Evolutionary conservation across 768 basidiomycete species (phyloP).

Genomic region (Mycena leptocephala): DNA sequence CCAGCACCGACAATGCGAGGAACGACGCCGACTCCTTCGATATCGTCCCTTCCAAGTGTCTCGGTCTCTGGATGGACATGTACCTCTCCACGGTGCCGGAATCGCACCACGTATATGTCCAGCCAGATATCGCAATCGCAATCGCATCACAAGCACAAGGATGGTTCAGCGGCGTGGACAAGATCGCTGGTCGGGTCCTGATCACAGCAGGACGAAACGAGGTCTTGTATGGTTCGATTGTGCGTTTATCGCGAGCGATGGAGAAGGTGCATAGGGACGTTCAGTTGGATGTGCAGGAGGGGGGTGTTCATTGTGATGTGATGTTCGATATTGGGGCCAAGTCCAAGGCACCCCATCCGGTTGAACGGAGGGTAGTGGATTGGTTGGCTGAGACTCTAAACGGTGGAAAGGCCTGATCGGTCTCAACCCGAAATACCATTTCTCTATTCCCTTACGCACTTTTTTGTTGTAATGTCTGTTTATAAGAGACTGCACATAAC

Average conservation of each 20-base stretch:
- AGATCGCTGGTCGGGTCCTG: background rate
- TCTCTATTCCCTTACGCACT: no score
- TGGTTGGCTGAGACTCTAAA: slow-evolving; percentile 22
- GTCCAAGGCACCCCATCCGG: slow-evolving; percentile 6
- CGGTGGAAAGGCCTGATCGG: no score
- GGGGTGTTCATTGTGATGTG: slow-evolving; percentile 18
- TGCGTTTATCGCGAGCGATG: background rate
- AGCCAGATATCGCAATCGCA: background rate
- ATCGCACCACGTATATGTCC: slow-evolving; percentile 4
- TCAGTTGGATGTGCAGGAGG: slow-evolving; percentile 10
- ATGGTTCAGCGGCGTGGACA: slow-evolving; percentile 12
- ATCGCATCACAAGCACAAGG: background rate
- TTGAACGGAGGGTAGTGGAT: background rate
- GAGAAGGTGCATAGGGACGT: background rate
- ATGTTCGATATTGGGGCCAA: slow-evolving; percentile 25
- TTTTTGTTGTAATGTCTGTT: no score
- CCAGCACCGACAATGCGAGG: background rate
- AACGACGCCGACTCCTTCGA: slow-evolving; percentile 4
- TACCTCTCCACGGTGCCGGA: slow-evolving; percentile 7
- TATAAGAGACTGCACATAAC: no score
- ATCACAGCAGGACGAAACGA: slow-evolving; percentile 19
- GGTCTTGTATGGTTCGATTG: background rate
- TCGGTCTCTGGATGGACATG: background rate
- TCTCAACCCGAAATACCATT: no score
- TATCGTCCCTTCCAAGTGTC: background rate